phyloP scores from a whole-genome alignment of 192 early-diverging fungal species.

The Podila horticola region DNA sequence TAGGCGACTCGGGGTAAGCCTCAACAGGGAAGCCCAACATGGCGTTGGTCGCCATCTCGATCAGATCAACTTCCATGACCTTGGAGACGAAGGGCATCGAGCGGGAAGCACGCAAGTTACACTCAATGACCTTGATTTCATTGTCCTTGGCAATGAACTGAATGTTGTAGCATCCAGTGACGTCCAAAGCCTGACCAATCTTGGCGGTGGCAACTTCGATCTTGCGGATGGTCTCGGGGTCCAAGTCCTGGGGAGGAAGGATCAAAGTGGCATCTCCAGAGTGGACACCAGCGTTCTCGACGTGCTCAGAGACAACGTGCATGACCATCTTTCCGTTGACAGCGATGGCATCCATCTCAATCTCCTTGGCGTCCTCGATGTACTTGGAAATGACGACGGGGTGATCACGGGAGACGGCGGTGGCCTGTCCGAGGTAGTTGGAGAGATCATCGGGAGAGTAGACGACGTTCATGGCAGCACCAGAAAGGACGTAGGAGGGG shows the following conservation, averaged over 20 bases:
- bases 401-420: constrained; percentile 90
- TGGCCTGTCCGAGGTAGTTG: constrained; percentile 89
- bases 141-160: constrained; percentile 99
- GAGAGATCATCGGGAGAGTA: constrained; percentile 85
- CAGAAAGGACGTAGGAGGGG: constrained; percentile 98
- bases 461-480: constrained; percentile 98
- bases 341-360: constrained; percentile 99
- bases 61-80: constrained; percentile 92
- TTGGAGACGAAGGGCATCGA: constrained; percentile 99
- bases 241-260: constrained; percentile 94
- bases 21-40: constrained; percentile 88
- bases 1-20: constrained; percentile 79
- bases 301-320: constrained; percentile 97
- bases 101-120: constrained; percentile 96
- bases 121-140: constrained; percentile 99
- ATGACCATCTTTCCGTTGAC: constrained; percentile 91
- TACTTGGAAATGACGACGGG: constrained; percentile 99
- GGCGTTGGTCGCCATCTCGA: constrained; percentile 96
- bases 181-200: constrained; percentile 91
- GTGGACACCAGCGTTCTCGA: constrained; percentile 99
- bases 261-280: constrained; percentile 98
- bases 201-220: constrained; percentile 92
- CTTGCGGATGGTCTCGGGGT: constrained; percentile 93
- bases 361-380: constrained; percentile 98
- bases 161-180: constrained; percentile 99